Percentiles rank a stretch among this genome's conserved stretches.
Conservation (phyloP, 306 rosid species). For the Fragaria nilgerrensis region DNA sequence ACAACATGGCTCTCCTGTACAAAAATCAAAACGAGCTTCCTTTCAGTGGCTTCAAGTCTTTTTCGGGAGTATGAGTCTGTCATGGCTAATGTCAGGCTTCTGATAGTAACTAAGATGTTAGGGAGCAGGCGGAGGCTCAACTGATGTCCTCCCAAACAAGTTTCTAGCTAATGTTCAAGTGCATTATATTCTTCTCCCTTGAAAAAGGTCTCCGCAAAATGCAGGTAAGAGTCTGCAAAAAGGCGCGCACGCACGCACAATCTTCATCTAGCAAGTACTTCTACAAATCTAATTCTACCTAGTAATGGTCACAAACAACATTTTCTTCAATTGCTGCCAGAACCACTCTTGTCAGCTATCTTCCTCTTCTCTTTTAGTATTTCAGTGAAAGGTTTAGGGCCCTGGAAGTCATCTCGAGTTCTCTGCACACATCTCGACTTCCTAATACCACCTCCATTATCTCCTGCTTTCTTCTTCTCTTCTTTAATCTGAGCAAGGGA, state of each 20-base stretch:
- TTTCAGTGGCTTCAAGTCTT: background rate
- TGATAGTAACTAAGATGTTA: too few species aligned
- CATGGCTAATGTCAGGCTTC: too few species aligned
- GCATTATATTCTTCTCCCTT: background rate
- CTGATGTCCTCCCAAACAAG: background rate
- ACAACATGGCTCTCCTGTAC: background rate
- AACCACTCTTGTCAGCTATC: conserved; percentile 21
- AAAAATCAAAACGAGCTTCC: background rate
- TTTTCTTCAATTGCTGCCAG: conserved; percentile 24
- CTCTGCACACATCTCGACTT: too few species aligned
- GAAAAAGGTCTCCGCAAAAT: conserved; percentile 1
- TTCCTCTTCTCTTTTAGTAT: conserved; percentile 56
- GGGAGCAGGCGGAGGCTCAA: background rate
- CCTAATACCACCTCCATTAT: conserved; percentile 25
- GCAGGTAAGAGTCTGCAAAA: conserved; percentile 22
- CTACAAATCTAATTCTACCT: background rate
- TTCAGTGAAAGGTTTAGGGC: conserved; percentile 47
- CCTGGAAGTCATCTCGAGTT: too few species aligned
- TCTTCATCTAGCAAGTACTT: conserved; percentile 23
- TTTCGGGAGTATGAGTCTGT: background rate
- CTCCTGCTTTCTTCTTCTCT: conserved; percentile 46
- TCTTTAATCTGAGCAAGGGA: conserved; percentile 68
- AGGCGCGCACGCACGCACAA: background rate
- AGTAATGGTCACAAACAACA: background rate
- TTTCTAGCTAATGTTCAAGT: background rate